phyloP scores from a whole-genome alignment of 2,329 filamentous ascomycete genomes.

The Apiospora pterosperma region DNA sequence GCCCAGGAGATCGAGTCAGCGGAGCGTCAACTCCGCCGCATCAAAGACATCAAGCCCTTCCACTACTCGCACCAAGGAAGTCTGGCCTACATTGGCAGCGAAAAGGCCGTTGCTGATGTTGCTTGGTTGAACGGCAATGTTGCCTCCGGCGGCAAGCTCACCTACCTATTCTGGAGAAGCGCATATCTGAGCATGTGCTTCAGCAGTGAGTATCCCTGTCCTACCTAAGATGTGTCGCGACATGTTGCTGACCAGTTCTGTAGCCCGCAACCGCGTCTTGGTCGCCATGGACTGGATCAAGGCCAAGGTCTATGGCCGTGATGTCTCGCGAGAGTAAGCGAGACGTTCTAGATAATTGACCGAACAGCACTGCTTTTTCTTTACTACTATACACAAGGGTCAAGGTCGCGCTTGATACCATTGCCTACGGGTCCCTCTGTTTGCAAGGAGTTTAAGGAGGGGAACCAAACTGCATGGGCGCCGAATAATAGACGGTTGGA shows the following conservation, averaged over 20 bases:
- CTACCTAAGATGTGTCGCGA: neutral
- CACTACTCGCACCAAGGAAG: slow-evolving; percentile 98
- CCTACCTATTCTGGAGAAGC: slow-evolving; percentile 97
- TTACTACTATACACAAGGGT: slow-evolving; percentile 2
- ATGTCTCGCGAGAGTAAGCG: slow-evolving; percentile 77
- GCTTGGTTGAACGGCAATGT: slow-evolving; percentile 97
- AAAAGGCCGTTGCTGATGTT: slow-evolving; percentile 96
- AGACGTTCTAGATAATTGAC: neutral
- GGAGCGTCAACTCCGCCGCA: slow-evolving; percentile 81
- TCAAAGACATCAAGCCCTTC: slow-evolving; percentile 96
- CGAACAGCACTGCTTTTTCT: slow-evolving; percentile 2
- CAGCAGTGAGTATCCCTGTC: slow-evolving; percentile 70
- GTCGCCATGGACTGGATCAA: slow-evolving; percentile 96
- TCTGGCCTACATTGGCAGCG: slow-evolving; percentile 95
- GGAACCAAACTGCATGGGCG: slow-evolving; percentile 7
- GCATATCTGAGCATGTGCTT: slow-evolving; percentile 99
- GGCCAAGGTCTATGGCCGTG: slow-evolving; percentile 93
- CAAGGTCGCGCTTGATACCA: slow-evolving; percentile 8
- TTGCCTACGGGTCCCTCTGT: slow-evolving; percentile 3
- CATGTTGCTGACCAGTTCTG: slow-evolving; percentile 15
- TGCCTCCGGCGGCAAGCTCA: slow-evolving; percentile 87
- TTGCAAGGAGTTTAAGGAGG: slow-evolving; percentile 7
- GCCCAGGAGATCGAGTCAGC: slow-evolving; percentile 76
- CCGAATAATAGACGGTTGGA: slow-evolving; percentile 8
- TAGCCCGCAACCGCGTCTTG: slow-evolving; percentile 89